Conservation (phyloP, 805 yeast species). For the Blastobotrys americana region DNA sequence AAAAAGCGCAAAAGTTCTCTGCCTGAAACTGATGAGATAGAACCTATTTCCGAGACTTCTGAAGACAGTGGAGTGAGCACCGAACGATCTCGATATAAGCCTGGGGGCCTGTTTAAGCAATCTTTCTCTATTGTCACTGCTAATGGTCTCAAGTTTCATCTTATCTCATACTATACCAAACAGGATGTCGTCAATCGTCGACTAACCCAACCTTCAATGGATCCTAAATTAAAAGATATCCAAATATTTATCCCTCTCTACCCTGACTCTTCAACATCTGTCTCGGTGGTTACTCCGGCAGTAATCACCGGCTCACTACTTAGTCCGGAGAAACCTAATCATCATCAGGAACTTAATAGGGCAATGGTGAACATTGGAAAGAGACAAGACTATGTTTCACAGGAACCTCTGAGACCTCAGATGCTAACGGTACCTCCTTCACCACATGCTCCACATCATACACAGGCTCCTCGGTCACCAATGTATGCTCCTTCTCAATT, state of each 20-base stretch:
- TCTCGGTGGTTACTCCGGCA: conserved; percentile 17
- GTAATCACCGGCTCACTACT: conserved; percentile 1
- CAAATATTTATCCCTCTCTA: conserved; percentile 32
- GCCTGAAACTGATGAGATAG: conserved; percentile 1
- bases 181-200: conserved; percentile 21
- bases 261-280: conserved; percentile 27
- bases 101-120: conserved; percentile 55
- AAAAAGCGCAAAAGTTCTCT: background rate
- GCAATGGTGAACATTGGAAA: background rate
- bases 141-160: conserved; percentile 47
- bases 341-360: background rate
- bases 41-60: conserved; percentile 1
- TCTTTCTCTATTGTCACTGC: conserved; percentile 50
- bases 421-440: background rate
- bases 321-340: background rate
- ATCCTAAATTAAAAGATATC: conserved; percentile 33
- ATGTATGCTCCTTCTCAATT: too few relatives aligned
- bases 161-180: conserved; percentile 46
- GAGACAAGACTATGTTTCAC: background rate
- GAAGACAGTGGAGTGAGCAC: conserved; percentile 2
- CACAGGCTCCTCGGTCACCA: too few relatives aligned
- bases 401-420: background rate
- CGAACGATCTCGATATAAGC: conserved; percentile 36
- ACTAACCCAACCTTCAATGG: conserved; percentile 40
- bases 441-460: background rate